Evolutionary conservation across 495 filamentous ascomycete genomes (phyloP).

Genomic region (Trichoderma asperelloides): DNA sequence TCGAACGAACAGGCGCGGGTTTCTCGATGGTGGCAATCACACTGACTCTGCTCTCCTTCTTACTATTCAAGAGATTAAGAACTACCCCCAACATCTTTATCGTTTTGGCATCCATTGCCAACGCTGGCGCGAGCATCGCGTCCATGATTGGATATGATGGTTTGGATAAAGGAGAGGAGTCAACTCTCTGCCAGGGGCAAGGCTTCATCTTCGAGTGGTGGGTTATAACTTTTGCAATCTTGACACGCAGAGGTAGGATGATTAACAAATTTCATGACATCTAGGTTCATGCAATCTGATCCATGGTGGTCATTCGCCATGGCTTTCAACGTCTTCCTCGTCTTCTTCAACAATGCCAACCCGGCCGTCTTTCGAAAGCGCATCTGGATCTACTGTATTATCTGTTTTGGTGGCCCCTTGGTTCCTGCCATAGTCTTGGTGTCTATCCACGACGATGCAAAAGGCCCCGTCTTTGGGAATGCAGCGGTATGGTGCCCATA

Average conservation of each 20-base stretch:
- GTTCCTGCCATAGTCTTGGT: constrained; percentile 61
- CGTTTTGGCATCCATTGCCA: constrained; percentile 76
- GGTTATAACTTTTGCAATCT: constrained; percentile 13
- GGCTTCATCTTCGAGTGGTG: constrained; percentile 60
- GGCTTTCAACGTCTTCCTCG: constrained; percentile 79
- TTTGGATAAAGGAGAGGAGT: constrained; percentile 40
- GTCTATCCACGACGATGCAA: constrained; percentile 39
- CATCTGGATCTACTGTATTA: constrained; percentile 58
- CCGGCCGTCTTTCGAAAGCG: constrained; percentile 54
- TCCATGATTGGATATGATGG: constrained; percentile 57
- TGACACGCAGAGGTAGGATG: not conserved
- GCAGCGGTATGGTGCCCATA: constrained; percentile 42
- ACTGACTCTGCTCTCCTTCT: constrained; percentile 64
- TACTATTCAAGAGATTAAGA: constrained; percentile 47
- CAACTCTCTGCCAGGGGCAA: constrained; percentile 62
- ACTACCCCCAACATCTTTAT: constrained; percentile 78
- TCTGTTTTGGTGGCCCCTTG: constrained; percentile 69
- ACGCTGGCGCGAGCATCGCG: constrained; percentile 67
- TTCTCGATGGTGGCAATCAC: constrained; percentile 61
- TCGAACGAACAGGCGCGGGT: constrained; percentile 39
- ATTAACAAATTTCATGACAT: not conserved
- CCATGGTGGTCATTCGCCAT: constrained; percentile 61
- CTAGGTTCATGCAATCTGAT: constrained; percentile 50
- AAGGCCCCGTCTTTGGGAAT: constrained; percentile 57
- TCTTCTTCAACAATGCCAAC: constrained; percentile 67